These are phyloP conservation scores for Monilinia fructicola DNA, from an alignment of 2,329 filamentous ascomycete species.

Conservation along the genomic window DNA sequence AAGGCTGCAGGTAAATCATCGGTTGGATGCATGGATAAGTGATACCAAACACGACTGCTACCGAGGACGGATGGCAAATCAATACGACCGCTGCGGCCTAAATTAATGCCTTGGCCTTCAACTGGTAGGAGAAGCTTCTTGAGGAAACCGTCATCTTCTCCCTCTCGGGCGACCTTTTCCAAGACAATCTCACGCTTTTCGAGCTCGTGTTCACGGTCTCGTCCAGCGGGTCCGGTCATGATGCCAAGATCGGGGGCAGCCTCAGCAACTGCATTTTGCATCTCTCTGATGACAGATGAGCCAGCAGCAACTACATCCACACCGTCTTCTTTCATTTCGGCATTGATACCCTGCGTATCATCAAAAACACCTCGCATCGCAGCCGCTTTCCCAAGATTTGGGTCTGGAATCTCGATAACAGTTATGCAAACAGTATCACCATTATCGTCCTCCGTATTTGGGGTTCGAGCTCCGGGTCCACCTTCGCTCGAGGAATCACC, in stretches of 20 bases:
- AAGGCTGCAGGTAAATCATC: slow-evolving; percentile 78
- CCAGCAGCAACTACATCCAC: slow-evolving; percentile 71
- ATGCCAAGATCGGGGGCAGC: slow-evolving; percentile 79
- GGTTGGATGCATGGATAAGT: slow-evolving; percentile 86
- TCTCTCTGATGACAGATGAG: slow-evolving; percentile 83
- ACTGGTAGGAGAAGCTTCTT: slow-evolving; percentile 79
- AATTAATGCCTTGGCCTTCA: slow-evolving; percentile 72
- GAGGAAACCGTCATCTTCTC: slow-evolving; percentile 79
- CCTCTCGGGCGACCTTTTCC: slow-evolving; percentile 81
- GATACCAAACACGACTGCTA: slow-evolving; percentile 92
- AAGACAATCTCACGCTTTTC: slow-evolving; percentile 82
- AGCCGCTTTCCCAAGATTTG: slow-evolving; percentile 80
- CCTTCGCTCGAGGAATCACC: slow-evolving; percentile 68
- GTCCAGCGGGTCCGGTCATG: slow-evolving; percentile 62
- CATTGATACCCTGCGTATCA: slow-evolving; percentile 87
- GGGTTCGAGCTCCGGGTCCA: slow-evolving; percentile 59
- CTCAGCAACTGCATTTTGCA: slow-evolving; percentile 76
- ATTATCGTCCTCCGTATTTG: slow-evolving; percentile 66
- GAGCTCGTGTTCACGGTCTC: slow-evolving; percentile 73
- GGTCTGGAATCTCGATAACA: slow-evolving; percentile 79
- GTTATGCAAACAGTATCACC: slow-evolving; percentile 87
- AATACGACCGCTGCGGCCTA: slow-evolving; percentile 76
- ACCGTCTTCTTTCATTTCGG: slow-evolving; percentile 96
- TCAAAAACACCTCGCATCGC: slow-evolving; percentile 90
- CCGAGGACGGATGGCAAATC: slow-evolving; percentile 72